phyloP scores from a whole-genome alignment of 192 early-diverging fungal species.

The Coemansia sp. region DNA sequence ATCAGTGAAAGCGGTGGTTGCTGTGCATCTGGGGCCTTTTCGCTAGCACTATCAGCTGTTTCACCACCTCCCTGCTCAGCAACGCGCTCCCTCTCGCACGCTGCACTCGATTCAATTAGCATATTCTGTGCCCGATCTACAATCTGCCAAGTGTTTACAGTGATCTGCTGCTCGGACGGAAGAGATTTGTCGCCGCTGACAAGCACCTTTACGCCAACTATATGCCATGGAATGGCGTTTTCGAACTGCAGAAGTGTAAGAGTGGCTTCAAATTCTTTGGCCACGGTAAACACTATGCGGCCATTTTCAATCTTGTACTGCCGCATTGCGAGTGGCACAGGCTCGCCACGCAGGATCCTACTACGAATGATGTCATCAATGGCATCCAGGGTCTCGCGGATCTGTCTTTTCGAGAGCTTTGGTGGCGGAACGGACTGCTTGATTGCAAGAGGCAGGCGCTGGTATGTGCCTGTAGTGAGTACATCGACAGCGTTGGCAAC shows the following conservation, averaged over 20 bases:
- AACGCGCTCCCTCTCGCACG: background rate
- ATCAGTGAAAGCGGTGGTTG: conserved; percentile 68
- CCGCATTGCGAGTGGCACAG: conserved; percentile 67
- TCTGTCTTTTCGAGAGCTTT: conserved; percentile 59
- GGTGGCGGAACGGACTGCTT: conserved; percentile 66
- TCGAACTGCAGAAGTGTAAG: conserved; percentile 69
- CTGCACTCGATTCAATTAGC: conserved; percentile 24
- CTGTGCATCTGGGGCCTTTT: background rate
- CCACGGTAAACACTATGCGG: conserved; percentile 69
- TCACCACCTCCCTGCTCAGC: background rate
- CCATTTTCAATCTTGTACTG: conserved; percentile 66
- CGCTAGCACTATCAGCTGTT: background rate
- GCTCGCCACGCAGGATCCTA: conserved; percentile 70
- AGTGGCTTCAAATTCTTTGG: conserved; percentile 58
- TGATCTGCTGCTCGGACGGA: conserved; percentile 24
- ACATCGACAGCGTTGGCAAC: conserved; percentile 82
- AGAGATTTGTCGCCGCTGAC: conserved; percentile 50
- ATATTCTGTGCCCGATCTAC: conserved; percentile 31
- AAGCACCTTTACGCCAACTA: conserved; percentile 69
- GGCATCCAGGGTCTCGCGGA: conserved; percentile 59
- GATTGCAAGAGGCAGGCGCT: conserved; percentile 72
- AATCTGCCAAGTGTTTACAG: conserved; percentile 37
- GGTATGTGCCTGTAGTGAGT: conserved; percentile 80
- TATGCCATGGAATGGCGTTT: conserved; percentile 63
- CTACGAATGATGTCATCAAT: conserved; percentile 72